Percentiles rank a stretch among this genome's conserved stretches.
Evolutionary conservation across 208 protist species (phyloP).

Genomic region (Borovskyia barvae): DNA sequence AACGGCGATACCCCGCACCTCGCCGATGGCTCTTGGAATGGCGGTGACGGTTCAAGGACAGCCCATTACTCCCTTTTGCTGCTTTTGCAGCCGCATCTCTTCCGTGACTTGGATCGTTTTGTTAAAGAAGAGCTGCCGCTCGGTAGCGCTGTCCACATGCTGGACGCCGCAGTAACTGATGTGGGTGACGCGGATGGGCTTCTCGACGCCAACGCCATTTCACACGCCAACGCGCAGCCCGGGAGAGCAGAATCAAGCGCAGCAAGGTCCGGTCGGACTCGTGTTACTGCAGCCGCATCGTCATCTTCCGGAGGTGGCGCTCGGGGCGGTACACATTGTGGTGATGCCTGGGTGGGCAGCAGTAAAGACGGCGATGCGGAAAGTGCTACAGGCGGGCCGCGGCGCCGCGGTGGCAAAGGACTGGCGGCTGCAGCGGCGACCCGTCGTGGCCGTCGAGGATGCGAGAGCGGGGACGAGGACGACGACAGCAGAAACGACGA

Average conservation of each 20-base stretch:
- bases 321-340: neutral
- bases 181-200: conserved; percentile 27
- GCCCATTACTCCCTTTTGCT: conserved; percentile 43
- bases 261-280: neutral
- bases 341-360: conserved; percentile 9
- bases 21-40: no score
- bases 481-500: neutral
- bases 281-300: neutral
- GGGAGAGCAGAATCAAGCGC: neutral
- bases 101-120: conserved; percentile 70
- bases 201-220: conserved; percentile 15
- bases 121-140: conserved; percentile 62
- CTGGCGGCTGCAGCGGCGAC: neutral
- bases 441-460: neutral
- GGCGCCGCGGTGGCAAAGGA: neutral
- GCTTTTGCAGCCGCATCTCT: conserved; percentile 66
- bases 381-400: neutral
- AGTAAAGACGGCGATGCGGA: conserved; percentile 3
- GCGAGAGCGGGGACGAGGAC: neutral
- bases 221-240: conserved; percentile 19
- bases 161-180: conserved; percentile 71
- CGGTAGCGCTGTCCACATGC: conserved; percentile 68
- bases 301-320: neutral
- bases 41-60: neutral
- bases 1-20: no score